These are phyloP conservation scores for Apiosordaria backusii DNA, from an alignment of 495 filamentous ascomycete species.

Conservation along the genomic window DNA sequence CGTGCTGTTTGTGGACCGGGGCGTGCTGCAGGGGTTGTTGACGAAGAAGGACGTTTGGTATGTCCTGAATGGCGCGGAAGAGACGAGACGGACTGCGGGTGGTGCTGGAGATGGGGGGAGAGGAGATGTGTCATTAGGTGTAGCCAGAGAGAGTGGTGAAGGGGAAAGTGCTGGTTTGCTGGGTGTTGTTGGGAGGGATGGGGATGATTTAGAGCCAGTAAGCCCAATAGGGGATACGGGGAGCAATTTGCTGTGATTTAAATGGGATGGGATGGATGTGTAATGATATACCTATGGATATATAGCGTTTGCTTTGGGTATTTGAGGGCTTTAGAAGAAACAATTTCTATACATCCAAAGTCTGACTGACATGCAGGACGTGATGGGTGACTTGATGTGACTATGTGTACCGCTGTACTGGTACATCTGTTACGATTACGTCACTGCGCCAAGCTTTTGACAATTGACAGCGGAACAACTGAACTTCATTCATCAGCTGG, in stretches of 20 bases:
- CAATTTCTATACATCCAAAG: too few species aligned
- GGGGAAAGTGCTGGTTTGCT: conserved; percentile 32
- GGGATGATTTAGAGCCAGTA: conserved; percentile 16
- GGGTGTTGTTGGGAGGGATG: conserved; percentile 8
- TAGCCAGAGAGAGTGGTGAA: conserved; percentile 25
- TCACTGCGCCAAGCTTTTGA: not conserved
- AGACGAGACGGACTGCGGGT: conserved; percentile 41
- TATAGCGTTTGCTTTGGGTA: not conserved
- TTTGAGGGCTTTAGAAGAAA: too few species aligned
- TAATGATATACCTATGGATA: not conserved
- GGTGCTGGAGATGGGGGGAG: conserved; percentile 2
- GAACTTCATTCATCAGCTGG: not conserved
- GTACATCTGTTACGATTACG: not conserved
- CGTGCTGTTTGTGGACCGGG: conserved; percentile 79
- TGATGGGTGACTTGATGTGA: too few species aligned
- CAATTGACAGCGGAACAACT: not conserved
- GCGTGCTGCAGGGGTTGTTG: conserved; percentile 75
- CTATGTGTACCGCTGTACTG: too few species aligned
- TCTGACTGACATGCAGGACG: too few species aligned
- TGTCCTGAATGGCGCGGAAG: conserved; percentile 77
- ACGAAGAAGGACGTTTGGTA: conserved; percentile 99
- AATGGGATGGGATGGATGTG: not conserved
- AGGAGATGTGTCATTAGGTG: conserved; percentile 7
- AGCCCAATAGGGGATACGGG: conserved; percentile 24
- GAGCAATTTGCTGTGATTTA: conserved; percentile 27